These are phyloP conservation scores for Metarhizium sp. DNA, from an alignment of 2,329 filamentous ascomycete genomes.

Conservation along the genomic window DNA sequence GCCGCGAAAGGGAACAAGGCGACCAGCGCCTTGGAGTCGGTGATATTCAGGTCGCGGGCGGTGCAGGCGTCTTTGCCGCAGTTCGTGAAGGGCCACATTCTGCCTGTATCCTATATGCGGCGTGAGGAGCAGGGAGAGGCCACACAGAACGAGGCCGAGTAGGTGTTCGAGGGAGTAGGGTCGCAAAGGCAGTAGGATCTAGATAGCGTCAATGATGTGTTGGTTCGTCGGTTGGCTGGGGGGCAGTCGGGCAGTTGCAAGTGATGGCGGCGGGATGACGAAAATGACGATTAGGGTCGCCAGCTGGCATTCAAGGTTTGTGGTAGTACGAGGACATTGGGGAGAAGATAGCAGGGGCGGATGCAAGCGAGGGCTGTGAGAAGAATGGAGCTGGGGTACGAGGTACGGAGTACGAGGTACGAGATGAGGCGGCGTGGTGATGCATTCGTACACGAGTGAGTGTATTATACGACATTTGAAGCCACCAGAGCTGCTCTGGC, in stretches of 20 bases:
- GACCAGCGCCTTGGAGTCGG: constrained; percentile 37
- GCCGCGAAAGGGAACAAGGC: constrained; percentile 62
- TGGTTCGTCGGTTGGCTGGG: neutral
- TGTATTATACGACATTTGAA: too few species aligned
- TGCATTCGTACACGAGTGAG: too few species aligned
- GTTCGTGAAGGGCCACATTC: constrained; percentile 33
- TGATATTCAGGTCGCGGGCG: constrained; percentile 29
- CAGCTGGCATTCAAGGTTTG: neutral
- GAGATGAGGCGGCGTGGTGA: too few species aligned
- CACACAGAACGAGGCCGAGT: neutral
- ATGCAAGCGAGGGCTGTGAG: neutral
- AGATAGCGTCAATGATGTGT: neutral
- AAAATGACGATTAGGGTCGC: neutral
- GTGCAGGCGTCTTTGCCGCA: constrained; percentile 50
- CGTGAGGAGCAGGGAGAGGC: neutral
- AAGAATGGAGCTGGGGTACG: neutral
- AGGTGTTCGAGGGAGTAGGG: neutral
- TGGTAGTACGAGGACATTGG: neutral
- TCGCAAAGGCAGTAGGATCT: neutral
- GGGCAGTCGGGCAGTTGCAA: too few species aligned
- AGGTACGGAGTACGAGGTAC: neutral
- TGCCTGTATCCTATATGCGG: neutral
- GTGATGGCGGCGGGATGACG: neutral
- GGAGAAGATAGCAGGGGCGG: neutral
- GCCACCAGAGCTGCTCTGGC: too few species aligned